Base-by-base conservation (phyloP, 1,139 yeast genomes). In the Pneumocystis oryctolagi region DNA sequence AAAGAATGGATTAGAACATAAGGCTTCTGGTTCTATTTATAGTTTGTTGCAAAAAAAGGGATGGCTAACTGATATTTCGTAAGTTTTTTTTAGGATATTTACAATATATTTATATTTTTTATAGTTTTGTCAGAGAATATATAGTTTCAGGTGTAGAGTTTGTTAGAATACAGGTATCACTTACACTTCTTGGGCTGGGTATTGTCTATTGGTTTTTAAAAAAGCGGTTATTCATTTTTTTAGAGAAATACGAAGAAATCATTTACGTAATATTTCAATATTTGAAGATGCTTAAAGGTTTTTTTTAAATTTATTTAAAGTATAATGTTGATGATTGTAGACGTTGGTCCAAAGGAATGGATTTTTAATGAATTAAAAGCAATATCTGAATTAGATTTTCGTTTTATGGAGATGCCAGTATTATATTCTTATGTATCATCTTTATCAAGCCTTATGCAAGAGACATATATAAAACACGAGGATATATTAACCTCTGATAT, bases 21-120 rank as follows among this genome's bases (percentile, higher is more conserved):
- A 92, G 75, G 88, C 89, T 63, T 79, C 83, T 62, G 97, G 97
- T 0, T 88, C 96, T 0, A 74, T 92, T 20, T 77, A 88, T 53
- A 80, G 84, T 63, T 80, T 78, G 67, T 79, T 90, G 67, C 90
- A 89, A 74, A 74, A 77, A 58, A 77, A 80, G 67, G 87, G 92
- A 12, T 88, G 92, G 89, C 95, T 89, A 5, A 85, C 82, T 66
- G 84, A 82, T 18, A 78, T 92, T 62, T 82, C 89, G 40, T 84
- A 92, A 39, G 96, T 96, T 9, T 80, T 83, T 58, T 80, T 82
- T 70, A 81, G 81, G 60, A 80, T 89, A 14, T 84, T 90, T 60
- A 79, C 82, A 62, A 95, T 87, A 82, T 80, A 65, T 85, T 87
- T 2, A 73, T 82, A 31, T 87, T 90, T 69, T 76, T 81, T 20